Conservation (phyloP, 2,329 filamentous ascomycete species). For the Colletotrichum orbiculare region DNA sequence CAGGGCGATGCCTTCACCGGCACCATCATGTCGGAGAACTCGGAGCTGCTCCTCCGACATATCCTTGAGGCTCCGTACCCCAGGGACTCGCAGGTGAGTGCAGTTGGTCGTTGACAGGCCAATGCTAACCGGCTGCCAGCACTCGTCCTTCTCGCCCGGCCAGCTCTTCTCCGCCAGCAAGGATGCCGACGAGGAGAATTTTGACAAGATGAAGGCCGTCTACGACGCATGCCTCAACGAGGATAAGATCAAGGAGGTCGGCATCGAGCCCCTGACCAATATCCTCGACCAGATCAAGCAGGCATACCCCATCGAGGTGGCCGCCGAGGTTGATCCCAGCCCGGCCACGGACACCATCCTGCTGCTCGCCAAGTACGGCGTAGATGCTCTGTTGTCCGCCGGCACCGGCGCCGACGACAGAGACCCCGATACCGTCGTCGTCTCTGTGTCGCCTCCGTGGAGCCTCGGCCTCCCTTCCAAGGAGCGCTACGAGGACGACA, state of each 20-base stretch:
- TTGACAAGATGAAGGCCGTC: conserved; percentile 71
- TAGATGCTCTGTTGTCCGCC: conserved; percentile 51
- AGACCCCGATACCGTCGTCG: conserved; percentile 50
- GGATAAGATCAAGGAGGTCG: conserved; percentile 63
- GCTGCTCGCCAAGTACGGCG: conserved; percentile 57
- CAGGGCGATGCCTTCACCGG: conserved; percentile 70
- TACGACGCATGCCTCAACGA: conserved; percentile 77
- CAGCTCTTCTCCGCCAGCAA: conserved; percentile 49
- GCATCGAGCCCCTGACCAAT: conserved; percentile 65
- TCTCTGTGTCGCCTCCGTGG: conserved; percentile 55
- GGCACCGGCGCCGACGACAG: conserved; percentile 55
- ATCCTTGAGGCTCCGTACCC: conserved; percentile 71
- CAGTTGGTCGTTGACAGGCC: conserved; percentile 31
- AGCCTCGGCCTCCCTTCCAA: conserved; percentile 71
- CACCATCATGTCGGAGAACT: conserved; percentile 70
- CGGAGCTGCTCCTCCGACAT: conserved; percentile 68
- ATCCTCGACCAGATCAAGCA: conserved; percentile 58
- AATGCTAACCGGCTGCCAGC: conserved; percentile 45
- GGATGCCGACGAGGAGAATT: conserved; percentile 69
- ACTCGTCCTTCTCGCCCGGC: conserved; percentile 60
- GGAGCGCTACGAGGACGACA: conserved; percentile 68
- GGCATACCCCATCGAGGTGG: conserved; percentile 33
- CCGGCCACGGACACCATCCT: conserved; percentile 55
- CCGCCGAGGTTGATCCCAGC: conserved; percentile 43
- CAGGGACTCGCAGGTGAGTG: conserved; percentile 47